Conservation (phyloP, 2,329 filamentous ascomycete genomes). For the Ascochyta koolunga region DNA sequence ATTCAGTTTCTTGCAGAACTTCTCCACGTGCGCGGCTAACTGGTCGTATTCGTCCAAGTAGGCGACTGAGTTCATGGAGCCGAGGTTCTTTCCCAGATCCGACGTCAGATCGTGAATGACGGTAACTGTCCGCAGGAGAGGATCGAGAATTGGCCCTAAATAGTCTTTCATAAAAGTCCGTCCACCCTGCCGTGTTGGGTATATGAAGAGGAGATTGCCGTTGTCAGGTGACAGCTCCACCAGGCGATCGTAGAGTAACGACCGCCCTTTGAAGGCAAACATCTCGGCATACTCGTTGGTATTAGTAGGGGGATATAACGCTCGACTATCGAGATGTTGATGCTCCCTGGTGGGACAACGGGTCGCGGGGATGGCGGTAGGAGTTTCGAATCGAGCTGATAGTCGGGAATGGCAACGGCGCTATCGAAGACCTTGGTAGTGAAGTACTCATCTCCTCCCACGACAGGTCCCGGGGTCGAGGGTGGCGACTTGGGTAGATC, state of each 20-base stretch:
- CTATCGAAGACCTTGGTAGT: slow-evolving; percentile 66
- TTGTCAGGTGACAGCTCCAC: slow-evolving; percentile 63
- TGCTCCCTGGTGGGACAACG: slow-evolving; percentile 64
- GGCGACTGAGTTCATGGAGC: slow-evolving; percentile 60
- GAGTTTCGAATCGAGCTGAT: slow-evolving; percentile 60
- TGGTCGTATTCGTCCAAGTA: slow-evolving; percentile 62
- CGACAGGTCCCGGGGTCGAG: slow-evolving; percentile 59
- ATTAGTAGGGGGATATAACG: slow-evolving; percentile 70
- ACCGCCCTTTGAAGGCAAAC: slow-evolving; percentile 59
- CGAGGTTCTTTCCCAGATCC: slow-evolving; percentile 61
- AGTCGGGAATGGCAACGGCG: slow-evolving; percentile 64
- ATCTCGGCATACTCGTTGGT: slow-evolving; percentile 64
- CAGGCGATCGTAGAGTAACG: slow-evolving; percentile 65
- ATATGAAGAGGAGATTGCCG: slow-evolving; percentile 66
- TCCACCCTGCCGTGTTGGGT: slow-evolving; percentile 64
- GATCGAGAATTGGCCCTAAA: slow-evolving; percentile 66
- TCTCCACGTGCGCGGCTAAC: slow-evolving; percentile 48
- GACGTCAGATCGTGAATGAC: slow-evolving; percentile 65
- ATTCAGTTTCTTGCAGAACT: slow-evolving; percentile 38
- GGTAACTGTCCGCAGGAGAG: slow-evolving; percentile 63
- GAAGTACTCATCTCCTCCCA: slow-evolving; percentile 66
- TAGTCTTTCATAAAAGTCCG: slow-evolving; percentile 65
- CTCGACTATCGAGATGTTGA: slow-evolving; percentile 67
- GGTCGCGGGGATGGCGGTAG: slow-evolving; percentile 60
- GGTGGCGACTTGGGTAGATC: slow-evolving; percentile 69